Evolutionary conservation across 1,284 basidiomycete species (phyloP), one percentile per base, ranked within the genome.

Genomic region (Puccinia horiana): DNA sequence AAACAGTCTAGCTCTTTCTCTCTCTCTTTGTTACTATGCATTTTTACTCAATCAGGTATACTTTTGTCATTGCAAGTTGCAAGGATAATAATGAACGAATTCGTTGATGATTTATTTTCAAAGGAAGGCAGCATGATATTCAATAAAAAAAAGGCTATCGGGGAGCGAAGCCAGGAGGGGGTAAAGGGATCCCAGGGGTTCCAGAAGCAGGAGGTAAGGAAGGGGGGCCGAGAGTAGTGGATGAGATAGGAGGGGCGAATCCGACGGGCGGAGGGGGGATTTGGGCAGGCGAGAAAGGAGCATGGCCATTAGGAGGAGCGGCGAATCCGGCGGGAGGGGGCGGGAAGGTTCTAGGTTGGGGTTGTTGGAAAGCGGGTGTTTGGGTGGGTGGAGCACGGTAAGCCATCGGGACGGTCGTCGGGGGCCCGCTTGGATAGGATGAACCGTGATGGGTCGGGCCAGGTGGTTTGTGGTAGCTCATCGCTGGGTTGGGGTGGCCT

Each of bases 391-490:
- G 0, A n/a, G n/a, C n/a, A 92, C 92, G 77, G 95, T 89, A 32
- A 90, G 91, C 65, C 93, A 93, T 9, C 93, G 93, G 86, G 94
- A 95, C 87, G 94, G 93, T n/a, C 93, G 94, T 0, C 91, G 91
- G 77, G 23, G 77, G 77, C 16, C 67, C 65, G 37, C 77, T 67
- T 23, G 67, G 54, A 16, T 8, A 16, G 67, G 35, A 72, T 9
- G 77, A 42, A 32, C 35, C 35, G n/a, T 78, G 76, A 56, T 56
- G 73, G 40, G 35, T 32, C 26, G 49, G 77, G 37, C 77, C 67
- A 16, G 67, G 52, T 42, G 77, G 77, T 35, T 80, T 80, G 32
- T 67, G 77, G 52, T 80, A 80, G n/a, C 49, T 69, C 37, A 54
- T 54, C 8, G 77, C 42, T 42, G 65, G 77, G 42, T 72, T 72